These are phyloP conservation scores for Aspergillus brunneoviolaceus DNA, from an alignment of 2,329 filamentous ascomycete species.

Conservation along the genomic window DNA sequence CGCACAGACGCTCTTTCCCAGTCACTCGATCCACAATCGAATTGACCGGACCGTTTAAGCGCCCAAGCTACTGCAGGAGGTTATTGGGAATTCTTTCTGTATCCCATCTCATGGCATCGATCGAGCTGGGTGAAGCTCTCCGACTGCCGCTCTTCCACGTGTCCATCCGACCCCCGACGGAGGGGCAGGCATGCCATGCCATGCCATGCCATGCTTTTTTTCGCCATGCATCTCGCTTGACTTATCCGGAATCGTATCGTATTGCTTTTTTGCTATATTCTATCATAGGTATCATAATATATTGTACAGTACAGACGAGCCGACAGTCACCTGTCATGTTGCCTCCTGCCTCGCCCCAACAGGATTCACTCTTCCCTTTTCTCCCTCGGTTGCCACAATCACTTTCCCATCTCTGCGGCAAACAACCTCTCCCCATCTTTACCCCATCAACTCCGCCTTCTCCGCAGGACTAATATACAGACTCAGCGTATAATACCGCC, in stretches of 20 bases:
- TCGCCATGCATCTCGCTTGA: neutral
- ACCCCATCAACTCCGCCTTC: conserved; percentile 11
- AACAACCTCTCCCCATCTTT: neutral
- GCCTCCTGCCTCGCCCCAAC: neutral
- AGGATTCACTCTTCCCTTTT: neutral
- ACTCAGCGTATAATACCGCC: conserved; percentile 24
- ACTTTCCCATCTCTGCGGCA: no score
- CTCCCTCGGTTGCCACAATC: neutral
- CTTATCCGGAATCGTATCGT: no score
- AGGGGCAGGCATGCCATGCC: neutral
- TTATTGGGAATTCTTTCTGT: neutral
- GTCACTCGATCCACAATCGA: neutral
- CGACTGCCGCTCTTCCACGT: neutral
- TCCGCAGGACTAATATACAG: conserved; percentile 25
- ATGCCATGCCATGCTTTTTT: neutral
- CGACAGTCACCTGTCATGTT: no score
- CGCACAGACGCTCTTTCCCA: neutral
- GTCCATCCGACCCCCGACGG: neutral
- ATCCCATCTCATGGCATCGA: neutral
- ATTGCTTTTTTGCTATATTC: neutral
- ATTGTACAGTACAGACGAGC: neutral
- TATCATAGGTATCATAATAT: neutral
- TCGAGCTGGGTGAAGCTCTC: neutral
- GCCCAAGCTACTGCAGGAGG: neutral
- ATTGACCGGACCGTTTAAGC: neutral